Evolutionary conservation across 164 flowering plant species (phyloP), one percentile per base, ranked within the genome.

Genomic region (Platanus orientalis): DNA sequence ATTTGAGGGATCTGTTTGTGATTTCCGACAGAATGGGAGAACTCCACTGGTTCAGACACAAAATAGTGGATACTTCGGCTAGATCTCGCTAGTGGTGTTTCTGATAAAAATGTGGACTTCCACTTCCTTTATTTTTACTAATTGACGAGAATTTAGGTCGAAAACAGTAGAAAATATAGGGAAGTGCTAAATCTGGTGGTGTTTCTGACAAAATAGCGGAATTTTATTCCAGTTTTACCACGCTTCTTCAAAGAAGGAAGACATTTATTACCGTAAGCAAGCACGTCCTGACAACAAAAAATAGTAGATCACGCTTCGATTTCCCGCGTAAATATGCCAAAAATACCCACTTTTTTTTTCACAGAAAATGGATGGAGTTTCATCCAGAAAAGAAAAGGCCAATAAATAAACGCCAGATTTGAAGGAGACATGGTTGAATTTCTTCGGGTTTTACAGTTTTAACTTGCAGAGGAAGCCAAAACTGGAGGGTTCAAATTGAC

Each of bases 401-500:
- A 49, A 20, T 2, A 49, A n/a, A 21, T 19, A 57, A 30, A 28
- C 59, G 65, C 71, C 79, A 69, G 79, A 72, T 65, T 69, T 69
- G 17, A 23, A 63, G 76, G 74, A 40, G 61, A 63, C 28, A 48
- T 10, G 21, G 4, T 28, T 13, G 53, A 45, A 48, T 61, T 64
- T 30, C 45, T 42, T 24, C 26, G 44, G 63, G 63, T 26, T 27
- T 34, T 34, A 57, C 53, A 1, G 14, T 25, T 50, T 40, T 62
- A 20, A 59, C 76, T 66, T 69, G 63, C 59, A 32, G 17, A 63
- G 30, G 62, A 72, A 76, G 73, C 73, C 66, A 76, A 57, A 56
- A 1, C 27, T 7, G 13, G 32, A 29, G 50, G 42, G 12, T 36
- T 36, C 13, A 49, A 54, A 29, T 54, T 7, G 39, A 28, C 21